These are phyloP conservation scores for Lepraria neglecta DNA, from an alignment of 495 filamentous ascomycete species.

Conservation along the genomic window DNA sequence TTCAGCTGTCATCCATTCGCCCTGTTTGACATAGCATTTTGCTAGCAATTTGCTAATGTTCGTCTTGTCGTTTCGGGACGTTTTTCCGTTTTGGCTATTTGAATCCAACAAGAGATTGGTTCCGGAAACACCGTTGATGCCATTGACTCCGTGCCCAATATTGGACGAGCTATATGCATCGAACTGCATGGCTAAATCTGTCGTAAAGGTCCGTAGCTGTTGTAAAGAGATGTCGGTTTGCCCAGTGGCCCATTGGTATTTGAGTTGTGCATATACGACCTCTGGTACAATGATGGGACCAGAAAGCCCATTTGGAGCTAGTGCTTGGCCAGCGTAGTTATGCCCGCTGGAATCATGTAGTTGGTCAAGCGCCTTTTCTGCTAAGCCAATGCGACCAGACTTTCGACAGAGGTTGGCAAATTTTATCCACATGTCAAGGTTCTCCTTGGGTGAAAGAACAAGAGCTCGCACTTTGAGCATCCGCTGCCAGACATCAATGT, in stretches of 20 bases:
- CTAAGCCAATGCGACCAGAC: conserved; percentile 87
- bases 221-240: conserved; percentile 66
- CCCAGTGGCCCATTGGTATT: conserved; percentile 84
- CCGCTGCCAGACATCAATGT: conserved; percentile 96
- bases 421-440: conserved; percentile 98
- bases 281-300: conserved; percentile 44
- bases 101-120: conserved; percentile 15
- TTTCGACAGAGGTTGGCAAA: conserved; percentile 97
- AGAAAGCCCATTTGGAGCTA: conserved; percentile 6
- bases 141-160: conserved; percentile 32
- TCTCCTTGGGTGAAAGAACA: conserved; percentile 83
- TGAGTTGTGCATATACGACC: conserved; percentile 85
- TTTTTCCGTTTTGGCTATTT: conserved; percentile 25
- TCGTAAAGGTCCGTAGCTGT: conserved; percentile 74
- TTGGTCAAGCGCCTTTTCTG: conserved; percentile 86
- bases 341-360: conserved; percentile 47
- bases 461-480: conserved; percentile 93
- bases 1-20: conserved; percentile 84
- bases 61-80: conserved; percentile 34
- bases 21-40: conserved; percentile 90
- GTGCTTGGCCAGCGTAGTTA: conserved; percentile 41
- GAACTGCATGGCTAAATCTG: conserved; percentile 67
- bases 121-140: conserved; percentile 39
- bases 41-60: conserved; percentile 69
- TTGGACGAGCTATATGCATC: conserved; percentile 42